These are phyloP conservation scores for Raffaelea albimanens DNA, from an alignment of 2,329 filamentous ascomycete species.

Conservation along the genomic window DNA sequence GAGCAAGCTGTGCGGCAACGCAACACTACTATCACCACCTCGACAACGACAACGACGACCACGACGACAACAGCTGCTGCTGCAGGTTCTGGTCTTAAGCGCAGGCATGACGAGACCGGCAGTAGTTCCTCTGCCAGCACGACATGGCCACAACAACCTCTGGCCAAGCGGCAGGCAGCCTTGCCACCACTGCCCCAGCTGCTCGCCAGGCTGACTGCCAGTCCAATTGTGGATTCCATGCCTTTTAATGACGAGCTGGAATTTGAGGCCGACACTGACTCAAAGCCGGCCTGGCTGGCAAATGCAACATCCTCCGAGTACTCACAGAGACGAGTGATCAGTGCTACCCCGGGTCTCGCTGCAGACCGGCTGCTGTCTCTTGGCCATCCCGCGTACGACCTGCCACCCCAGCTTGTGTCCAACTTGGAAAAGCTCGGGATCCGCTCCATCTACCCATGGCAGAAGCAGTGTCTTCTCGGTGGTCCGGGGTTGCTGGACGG, in stretches of 20 bases:
- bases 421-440: constrained; percentile 63
- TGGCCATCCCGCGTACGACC: constrained; percentile 51
- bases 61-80: neutral
- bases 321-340: constrained; percentile 42
- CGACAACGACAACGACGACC: neutral
- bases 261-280: neutral
- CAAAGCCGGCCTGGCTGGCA: constrained; percentile 26
- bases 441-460: constrained; percentile 68
- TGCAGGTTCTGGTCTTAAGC: constrained; percentile 3
- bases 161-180: neutral
- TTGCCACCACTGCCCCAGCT: constrained; percentile 2
- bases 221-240: constrained; percentile 12
- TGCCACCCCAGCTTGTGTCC: constrained; percentile 49
- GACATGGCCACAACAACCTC: neutral
- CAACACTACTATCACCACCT: constrained; percentile 2
- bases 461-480: constrained; percentile 62
- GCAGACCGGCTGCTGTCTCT: constrained; percentile 50
- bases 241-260: too few relatives aligned
- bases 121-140: neutral
- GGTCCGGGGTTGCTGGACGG: constrained; percentile 54
- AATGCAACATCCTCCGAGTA: constrained; percentile 37
- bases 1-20: constrained; percentile 8
- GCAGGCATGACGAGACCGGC: constrained; percentile 1
- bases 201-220: constrained; percentile 15
- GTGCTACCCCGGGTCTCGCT: constrained; percentile 43